These are phyloP conservation scores for Casaregolazyma suthepensis DNA, from an alignment of 1,139 yeast genomes.

Conservation along the genomic window DNA sequence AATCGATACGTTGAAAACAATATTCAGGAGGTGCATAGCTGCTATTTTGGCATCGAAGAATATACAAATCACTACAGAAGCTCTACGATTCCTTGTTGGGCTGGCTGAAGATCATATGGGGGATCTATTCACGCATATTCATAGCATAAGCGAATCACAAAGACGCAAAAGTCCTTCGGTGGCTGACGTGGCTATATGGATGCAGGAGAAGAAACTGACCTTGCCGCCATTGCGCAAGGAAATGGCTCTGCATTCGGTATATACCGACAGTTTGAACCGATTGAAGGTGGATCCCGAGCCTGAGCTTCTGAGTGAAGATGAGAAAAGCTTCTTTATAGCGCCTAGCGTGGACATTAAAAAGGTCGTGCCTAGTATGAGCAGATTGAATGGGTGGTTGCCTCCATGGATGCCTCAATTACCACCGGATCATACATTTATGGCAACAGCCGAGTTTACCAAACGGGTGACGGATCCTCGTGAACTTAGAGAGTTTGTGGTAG, in stretches of 20 bases:
- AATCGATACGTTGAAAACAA: slow-evolving; percentile 15
- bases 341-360: slow-evolving; percentile 26
- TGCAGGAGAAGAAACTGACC: slow-evolving; percentile 42
- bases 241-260: slow-evolving; percentile 23
- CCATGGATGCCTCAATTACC: slow-evolving; percentile 80
- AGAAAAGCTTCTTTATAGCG: slow-evolving; percentile 22
- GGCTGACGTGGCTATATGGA: slow-evolving; percentile 49
- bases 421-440: slow-evolving; percentile 84
- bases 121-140: slow-evolving; percentile 42
- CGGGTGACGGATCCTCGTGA: slow-evolving; percentile 66
- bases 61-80: slow-evolving; percentile 17
- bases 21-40: slow-evolving; percentile 25
- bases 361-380: slow-evolving; percentile 40
- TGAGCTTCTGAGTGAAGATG: slow-evolving; percentile 21
- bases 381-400: slow-evolving; percentile 55
- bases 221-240: slow-evolving; percentile 45
- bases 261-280: slow-evolving; percentile 23
- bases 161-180: slow-evolving; percentile 57
- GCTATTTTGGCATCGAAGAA: slow-evolving; percentile 24
- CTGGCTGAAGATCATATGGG: slow-evolving; percentile 46
- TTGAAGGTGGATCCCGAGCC: slow-evolving; percentile 26
- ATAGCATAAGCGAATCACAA: slow-evolving; percentile 57
- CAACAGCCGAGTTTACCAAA: slow-evolving; percentile 61
- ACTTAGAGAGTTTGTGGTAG: slow-evolving; percentile 63
- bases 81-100: slow-evolving; percentile 31